Percentiles rank a stretch among this genome's conserved stretches.
Evolutionary conservation across 345 rosid species (phyloP).

Genomic region (Odontarrhena argentea): DNA sequence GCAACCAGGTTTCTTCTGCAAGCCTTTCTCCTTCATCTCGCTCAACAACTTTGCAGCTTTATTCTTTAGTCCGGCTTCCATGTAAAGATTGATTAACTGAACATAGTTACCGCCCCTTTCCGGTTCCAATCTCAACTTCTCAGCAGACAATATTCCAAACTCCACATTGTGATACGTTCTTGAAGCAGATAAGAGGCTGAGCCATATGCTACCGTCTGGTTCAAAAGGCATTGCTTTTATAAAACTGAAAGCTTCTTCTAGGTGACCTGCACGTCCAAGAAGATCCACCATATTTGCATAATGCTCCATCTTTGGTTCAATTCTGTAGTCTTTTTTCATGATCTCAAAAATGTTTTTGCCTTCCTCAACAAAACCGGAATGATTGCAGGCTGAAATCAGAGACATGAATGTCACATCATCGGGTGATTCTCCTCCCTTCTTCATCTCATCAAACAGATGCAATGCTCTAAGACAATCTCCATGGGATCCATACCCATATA

Average conservation of each 20-base stretch:
- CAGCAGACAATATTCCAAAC: constrained; percentile 68
- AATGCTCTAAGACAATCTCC: constrained; percentile 60
- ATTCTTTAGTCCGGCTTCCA: constrained; percentile 63
- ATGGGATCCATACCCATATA: constrained; percentile 76
- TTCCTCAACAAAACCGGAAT: constrained; percentile 67
- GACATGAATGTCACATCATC: constrained; percentile 73
- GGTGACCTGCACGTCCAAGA: constrained; percentile 67
- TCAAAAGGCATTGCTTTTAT: constrained; percentile 55
- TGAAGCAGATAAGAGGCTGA: constrained; percentile 67
- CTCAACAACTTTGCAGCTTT: constrained; percentile 55
- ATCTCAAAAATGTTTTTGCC: constrained; percentile 56
- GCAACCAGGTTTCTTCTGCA: constrained; percentile 78
- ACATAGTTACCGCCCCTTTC: constrained; percentile 60
- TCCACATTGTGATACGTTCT: constrained; percentile 56
- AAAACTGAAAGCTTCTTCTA: constrained; percentile 64
- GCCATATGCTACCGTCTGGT: constrained; percentile 71
- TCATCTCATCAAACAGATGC: constrained; percentile 60
- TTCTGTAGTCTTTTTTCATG: constrained; percentile 54
- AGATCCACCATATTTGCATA: constrained; percentile 76
- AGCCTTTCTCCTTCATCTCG: constrained; percentile 62
- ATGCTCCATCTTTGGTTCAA: constrained; percentile 66
- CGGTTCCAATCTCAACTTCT: constrained; percentile 57
- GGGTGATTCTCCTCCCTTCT: constrained; percentile 50
- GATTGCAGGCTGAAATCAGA: constrained; percentile 78
- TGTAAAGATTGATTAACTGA: constrained; percentile 67